A percentile compares a stretch with the other conserved stretches of the same genome.
Conservation (phyloP, 176 grass and related monocot genomes). For the Alopecurus myosuroides region DNA sequence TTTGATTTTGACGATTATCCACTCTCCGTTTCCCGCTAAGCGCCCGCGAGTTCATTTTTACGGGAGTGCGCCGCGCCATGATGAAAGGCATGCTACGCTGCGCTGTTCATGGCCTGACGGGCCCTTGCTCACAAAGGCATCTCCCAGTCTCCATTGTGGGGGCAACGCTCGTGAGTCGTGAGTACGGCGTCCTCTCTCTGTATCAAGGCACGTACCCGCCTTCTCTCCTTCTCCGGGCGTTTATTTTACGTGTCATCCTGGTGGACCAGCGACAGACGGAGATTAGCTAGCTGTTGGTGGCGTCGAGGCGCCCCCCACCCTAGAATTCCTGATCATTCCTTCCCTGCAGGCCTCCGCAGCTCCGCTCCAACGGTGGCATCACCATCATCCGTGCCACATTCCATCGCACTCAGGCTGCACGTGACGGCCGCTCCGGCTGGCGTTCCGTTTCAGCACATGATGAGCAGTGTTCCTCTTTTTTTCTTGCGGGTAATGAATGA, state of each 20-base stretch:
- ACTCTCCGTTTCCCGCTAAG: not conserved
- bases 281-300: slow-evolving; percentile 18
- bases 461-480: no score
- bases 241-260: slow-evolving; percentile 4
- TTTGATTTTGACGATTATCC: not conserved
- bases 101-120: not conserved
- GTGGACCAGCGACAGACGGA: slow-evolving; percentile 6
- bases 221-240: not conserved
- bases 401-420: not conserved
- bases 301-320: not conserved
- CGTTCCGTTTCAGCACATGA: not conserved
- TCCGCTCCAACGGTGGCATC: not conserved
- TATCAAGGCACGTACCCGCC: not conserved
- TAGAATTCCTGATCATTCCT: not conserved
- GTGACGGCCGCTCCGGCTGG: not conserved
- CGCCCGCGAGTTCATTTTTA: not conserved
- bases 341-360: not conserved
- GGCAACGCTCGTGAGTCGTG: not conserved
- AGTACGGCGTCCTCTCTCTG: not conserved
- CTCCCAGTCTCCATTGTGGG: not conserved
- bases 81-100: not conserved
- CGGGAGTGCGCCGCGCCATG: not conserved
- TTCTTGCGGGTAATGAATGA: no score
- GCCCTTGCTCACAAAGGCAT: slow-evolving; percentile 2
- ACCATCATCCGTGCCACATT: not conserved